phyloP scores from a whole-genome alignment of 177 flowering plant species.

The Vitis hybrid region DNA sequence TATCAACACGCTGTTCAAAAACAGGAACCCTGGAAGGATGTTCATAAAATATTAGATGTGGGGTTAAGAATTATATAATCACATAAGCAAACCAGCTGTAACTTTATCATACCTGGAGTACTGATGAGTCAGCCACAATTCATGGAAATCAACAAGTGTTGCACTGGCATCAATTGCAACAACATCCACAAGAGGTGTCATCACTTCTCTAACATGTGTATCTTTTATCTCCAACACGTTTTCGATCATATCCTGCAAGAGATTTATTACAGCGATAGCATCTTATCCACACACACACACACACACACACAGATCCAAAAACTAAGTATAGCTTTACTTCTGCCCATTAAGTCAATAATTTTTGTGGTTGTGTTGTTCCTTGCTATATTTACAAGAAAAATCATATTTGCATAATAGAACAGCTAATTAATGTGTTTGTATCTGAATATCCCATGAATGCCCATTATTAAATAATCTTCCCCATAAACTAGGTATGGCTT shows the following conservation, averaged over 20 bases:
- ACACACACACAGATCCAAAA: no score
- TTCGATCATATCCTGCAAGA: constrained; percentile 96
- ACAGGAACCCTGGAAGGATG: constrained; percentile 81
- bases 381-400: no score
- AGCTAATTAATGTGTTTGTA: no score
- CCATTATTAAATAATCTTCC: no score
- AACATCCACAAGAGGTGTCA: constrained; percentile 99
- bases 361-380: no score
- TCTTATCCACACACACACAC: neutral
- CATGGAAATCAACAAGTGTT: constrained; percentile 79
- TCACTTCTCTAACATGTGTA: constrained; percentile 96
- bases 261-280: constrained; percentile 3
- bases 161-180: constrained; percentile 98
- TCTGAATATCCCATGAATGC: no score
- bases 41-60: constrained; percentile 14
- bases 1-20: constrained; percentile 98
- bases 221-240: constrained; percentile 98
- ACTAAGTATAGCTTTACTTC: no score
- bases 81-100: neutral
- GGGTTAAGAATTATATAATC: neutral
- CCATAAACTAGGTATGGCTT: no score
- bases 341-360: no score
- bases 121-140: constrained; percentile 89
- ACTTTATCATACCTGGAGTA: constrained; percentile 71
- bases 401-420: no score